A percentile compares a stretch with the other conserved stretches of the same genome.
phyloP scores from a whole-genome alignment of 768 basidiomycete genomes.

The Leccinum sublutescens region DNA sequence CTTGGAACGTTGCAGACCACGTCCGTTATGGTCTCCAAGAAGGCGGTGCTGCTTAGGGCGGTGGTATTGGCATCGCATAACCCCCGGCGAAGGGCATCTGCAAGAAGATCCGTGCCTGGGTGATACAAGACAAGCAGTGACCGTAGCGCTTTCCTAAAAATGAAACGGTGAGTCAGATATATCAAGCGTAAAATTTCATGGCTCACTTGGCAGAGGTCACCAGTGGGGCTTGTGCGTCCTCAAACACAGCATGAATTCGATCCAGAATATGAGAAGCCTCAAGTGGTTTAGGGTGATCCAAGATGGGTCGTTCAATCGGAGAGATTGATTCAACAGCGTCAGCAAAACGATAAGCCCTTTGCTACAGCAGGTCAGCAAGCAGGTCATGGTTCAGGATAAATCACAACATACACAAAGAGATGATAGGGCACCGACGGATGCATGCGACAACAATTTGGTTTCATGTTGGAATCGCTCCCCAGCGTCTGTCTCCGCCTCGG shows the following conservation, averaged over 20 bases:
- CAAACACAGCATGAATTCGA: conserved; percentile 66
- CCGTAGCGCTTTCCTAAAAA: conserved; percentile 68
- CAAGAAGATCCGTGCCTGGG: conserved; percentile 53
- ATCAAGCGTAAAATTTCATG: background rate
- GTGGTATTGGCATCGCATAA: conserved; percentile 59
- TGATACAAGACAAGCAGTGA: conserved; percentile 61
- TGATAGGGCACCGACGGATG: conserved; percentile 85
- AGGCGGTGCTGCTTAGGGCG: conserved; percentile 52
- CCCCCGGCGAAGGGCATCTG: conserved; percentile 66
- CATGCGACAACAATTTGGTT: conserved; percentile 68
- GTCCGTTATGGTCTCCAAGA: conserved; percentile 79
- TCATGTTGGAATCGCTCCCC: conserved; percentile 67
- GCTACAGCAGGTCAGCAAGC: conserved; percentile 40
- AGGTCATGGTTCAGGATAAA: background rate
- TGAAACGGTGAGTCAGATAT: conserved; percentile 3
- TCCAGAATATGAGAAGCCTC: conserved; percentile 55
- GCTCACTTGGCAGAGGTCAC: conserved; percentile 67
- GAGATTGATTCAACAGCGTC: conserved; percentile 54
- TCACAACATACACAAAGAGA: conserved; percentile 72
- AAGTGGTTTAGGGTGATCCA: conserved; percentile 54
- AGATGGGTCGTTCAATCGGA: conserved; percentile 55
- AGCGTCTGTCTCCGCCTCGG: conserved; percentile 49
- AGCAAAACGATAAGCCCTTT: conserved; percentile 73
- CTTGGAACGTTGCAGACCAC: conserved; percentile 53
- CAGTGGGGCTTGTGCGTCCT: conserved; percentile 50